Conservation (phyloP, 306 rosid species). For the Begonia loranthoides region DNA sequence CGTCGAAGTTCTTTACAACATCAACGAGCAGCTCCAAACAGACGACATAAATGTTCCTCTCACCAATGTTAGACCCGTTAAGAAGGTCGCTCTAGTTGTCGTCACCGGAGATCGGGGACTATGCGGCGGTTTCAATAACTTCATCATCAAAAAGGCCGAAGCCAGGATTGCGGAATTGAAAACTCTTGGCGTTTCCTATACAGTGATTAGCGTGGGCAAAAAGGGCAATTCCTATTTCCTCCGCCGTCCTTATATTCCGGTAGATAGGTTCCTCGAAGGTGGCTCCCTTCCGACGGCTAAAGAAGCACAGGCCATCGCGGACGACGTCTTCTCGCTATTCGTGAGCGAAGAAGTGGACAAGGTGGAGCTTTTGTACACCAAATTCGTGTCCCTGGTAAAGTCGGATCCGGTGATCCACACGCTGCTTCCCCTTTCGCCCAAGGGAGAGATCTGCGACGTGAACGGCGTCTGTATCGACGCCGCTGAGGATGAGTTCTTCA, state of each 20-base stretch:
- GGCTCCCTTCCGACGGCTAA: slow-evolving; percentile 62
- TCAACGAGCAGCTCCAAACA: slow-evolving; percentile 81
- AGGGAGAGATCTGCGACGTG: slow-evolving; percentile 76
- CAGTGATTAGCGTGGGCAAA: slow-evolving; percentile 65
- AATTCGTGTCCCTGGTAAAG: slow-evolving; percentile 71
- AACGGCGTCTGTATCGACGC: slow-evolving; percentile 82
- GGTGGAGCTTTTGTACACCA: slow-evolving; percentile 74
- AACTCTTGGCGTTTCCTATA: slow-evolving; percentile 43
- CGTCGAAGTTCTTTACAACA: slow-evolving; percentile 80
- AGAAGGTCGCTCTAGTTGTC: slow-evolving; percentile 67
- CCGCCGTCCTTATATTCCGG: slow-evolving; percentile 74
- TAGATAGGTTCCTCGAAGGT: slow-evolving; percentile 58
- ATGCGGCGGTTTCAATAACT: slow-evolving; percentile 63
- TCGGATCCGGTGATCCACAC: slow-evolving; percentile 74
- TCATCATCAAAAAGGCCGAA: slow-evolving; percentile 57
- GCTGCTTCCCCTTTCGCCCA: slow-evolving; percentile 78
- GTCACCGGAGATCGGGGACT: slow-evolving; percentile 85
- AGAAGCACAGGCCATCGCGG: slow-evolving; percentile 90
- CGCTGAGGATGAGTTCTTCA: slow-evolving; percentile 76
- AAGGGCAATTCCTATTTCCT: slow-evolving; percentile 70
- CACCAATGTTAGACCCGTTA: slow-evolving; percentile 63
- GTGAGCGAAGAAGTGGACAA: slow-evolving; percentile 81
- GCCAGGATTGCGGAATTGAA: slow-evolving; percentile 50
- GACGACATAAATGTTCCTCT: slow-evolving; percentile 66
- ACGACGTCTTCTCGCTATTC: slow-evolving; percentile 74